phyloP scores from a whole-genome alignment of 1,139 yeast species.

The Saccharomyces hybrid region DNA sequence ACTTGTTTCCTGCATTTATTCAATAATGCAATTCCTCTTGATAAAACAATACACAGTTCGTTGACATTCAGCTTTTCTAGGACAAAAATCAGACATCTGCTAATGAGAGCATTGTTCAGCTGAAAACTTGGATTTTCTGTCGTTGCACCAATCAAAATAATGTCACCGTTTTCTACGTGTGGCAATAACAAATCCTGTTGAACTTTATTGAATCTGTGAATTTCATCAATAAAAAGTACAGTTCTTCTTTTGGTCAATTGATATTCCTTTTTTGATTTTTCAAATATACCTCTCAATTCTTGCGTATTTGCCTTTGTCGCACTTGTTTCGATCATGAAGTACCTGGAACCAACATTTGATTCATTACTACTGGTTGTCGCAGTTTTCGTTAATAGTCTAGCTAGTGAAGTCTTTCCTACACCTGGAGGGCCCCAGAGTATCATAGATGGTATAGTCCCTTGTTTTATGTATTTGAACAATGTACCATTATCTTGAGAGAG shows the following conservation, averaged over 20 bases:
- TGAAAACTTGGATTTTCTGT: slow-evolving; percentile 96
- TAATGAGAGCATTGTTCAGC: slow-evolving; percentile 75
- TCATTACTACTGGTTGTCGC: slow-evolving; percentile 21
- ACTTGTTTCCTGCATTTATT: slow-evolving; percentile 49
- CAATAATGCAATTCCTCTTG: slow-evolving; percentile 53
- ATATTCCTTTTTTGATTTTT: slow-evolving; percentile 61
- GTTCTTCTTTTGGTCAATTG: slow-evolving; percentile 62
- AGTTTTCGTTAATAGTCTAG: slow-evolving; percentile 38
- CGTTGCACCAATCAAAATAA: slow-evolving; percentile 83
- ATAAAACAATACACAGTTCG: slow-evolving; percentile 52
- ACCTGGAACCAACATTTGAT: slow-evolving; percentile 34
- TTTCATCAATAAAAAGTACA: slow-evolving; percentile 82
- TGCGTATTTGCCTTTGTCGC: slow-evolving; percentile 73
- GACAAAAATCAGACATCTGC: slow-evolving; percentile 82
- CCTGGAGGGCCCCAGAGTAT: slow-evolving; percentile 97
- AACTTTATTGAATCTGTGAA: slow-evolving; percentile 80
- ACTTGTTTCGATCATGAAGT: slow-evolving; percentile 71
- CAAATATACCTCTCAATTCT: slow-evolving; percentile 65
- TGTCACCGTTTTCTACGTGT: slow-evolving; percentile 58
- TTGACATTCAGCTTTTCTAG: slow-evolving; percentile 52
- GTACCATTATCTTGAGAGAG: slow-evolving; percentile 69
- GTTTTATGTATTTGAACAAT: slow-evolving; percentile 55
- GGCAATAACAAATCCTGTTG: slow-evolving; percentile 84
- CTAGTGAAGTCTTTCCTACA: slow-evolving; percentile 83
- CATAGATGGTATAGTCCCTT: slow-evolving; percentile 67